Percentiles rank a stretch among this genome's conserved stretches.
phyloP scores from a whole-genome alignment of 257 asterid genomes.

The Solanum corneliomulleri region DNA sequence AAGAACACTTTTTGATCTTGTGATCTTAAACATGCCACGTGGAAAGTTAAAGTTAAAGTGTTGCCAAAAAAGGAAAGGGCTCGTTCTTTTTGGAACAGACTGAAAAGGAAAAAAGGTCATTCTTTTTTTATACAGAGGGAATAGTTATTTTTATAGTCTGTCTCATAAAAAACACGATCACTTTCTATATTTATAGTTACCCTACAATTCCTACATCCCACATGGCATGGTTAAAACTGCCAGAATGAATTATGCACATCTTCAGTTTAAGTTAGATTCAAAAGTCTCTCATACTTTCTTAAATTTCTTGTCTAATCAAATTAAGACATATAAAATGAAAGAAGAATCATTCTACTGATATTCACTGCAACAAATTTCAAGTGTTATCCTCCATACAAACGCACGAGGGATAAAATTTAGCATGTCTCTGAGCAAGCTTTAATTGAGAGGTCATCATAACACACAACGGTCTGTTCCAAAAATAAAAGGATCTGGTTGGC shows the following conservation, averaged over 20 bases:
- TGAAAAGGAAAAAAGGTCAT: no score
- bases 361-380: not conserved
- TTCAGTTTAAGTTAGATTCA: not conserved
- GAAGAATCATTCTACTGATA: not conserved
- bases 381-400: not conserved
- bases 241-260: not conserved
- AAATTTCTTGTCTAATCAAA: not conserved
- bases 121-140: no score
- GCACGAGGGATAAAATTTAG: not conserved
- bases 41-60: no score
- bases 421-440: not conserved
- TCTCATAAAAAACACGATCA: not conserved
- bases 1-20: no score
- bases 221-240: not conserved
- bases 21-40: no score
- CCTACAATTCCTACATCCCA: not conserved
- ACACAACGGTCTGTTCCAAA: not conserved
- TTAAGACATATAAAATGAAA: not conserved
- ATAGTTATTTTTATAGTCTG: not conserved
- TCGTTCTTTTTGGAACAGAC: no score
- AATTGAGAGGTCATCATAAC: not conserved
- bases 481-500: not conserved
- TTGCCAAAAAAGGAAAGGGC: no score
- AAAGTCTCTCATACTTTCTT: not conserved
- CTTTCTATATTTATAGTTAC: not conserved